Conservation (phyloP, 2,329 filamentous ascomycete species). For the Trematosphaeria pertusa region DNA sequence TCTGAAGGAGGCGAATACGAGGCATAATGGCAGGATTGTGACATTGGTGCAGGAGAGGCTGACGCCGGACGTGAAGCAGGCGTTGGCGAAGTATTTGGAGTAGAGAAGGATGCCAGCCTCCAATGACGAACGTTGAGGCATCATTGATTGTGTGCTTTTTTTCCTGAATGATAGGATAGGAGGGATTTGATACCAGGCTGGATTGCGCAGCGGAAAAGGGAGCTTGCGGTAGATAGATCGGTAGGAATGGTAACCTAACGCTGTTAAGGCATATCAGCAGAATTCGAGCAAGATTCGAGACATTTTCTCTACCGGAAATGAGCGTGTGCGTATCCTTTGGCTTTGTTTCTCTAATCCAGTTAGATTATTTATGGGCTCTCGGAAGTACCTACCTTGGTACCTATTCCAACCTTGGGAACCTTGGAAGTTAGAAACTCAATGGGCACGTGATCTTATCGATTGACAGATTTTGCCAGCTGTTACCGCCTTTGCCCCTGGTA, state of each 20-base stretch:
- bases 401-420: too few species aligned
- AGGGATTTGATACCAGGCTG: slow-evolving; percentile 8
- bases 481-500: background rate
- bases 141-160: too few species aligned
- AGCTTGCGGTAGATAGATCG: background rate
- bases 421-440: too few species aligned
- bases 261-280: background rate
- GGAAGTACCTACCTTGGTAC: too few species aligned
- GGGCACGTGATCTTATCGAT: slow-evolving; percentile 6
- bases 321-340: too few species aligned
- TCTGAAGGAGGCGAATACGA: slow-evolving; percentile 77
- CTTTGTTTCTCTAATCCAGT: too few species aligned
- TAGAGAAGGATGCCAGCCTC: background rate
- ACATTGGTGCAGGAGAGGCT: slow-evolving; percentile 76
- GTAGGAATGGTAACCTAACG: slow-evolving; percentile 3
- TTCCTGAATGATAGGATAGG: too few species aligned
- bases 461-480: background rate
- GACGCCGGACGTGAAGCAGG: slow-evolving; percentile 48
- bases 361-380: too few species aligned
- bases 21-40: slow-evolving; percentile 73
- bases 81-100: slow-evolving; percentile 44
- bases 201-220: slow-evolving; percentile 3
- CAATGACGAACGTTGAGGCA: too few species aligned
- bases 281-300: background rate
- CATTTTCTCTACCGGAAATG: too few species aligned